Base-by-base conservation (phyloP, 2,329 filamentous ascomycete species). In the Aureobasidium musti region DNA sequence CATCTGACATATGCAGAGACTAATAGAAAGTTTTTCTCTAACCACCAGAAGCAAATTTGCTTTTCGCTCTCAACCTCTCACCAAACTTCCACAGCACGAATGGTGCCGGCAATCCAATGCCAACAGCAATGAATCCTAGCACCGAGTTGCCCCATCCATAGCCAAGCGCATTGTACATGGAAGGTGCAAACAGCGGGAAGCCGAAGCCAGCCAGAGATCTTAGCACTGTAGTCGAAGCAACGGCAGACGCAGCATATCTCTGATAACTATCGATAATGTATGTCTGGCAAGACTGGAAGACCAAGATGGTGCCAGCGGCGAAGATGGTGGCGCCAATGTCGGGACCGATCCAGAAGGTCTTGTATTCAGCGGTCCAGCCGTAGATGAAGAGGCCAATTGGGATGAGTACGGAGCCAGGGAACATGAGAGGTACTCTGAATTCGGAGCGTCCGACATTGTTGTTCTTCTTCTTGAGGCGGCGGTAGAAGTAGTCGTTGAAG, bases 241-340 rank as follows among this genome's bases (percentile, higher is more conserved):
- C 81, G 0, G 82, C 83, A 63, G 76, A 79, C 0, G 82, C 82
- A 0, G 82, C 79, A 63, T 81, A 81, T 1, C 78, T 73, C 0
- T 80, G 80, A 68, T 80, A 83, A 0, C 79, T 77, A 64, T 89
- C 86, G 19, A 89, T 82, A 1, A 89, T 80, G 70, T 89, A 89
- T 3, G 85, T 86, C 60, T 87, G 84, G 50, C 85, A 82, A 37
- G 83, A 83, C 73, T 85, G 84, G 68, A 87, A 89, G 0, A 81
- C 79, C 0, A 84, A 78, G 54, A 87, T 83, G 63, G 85, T 81
- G 0, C 85, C 86, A 0, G 81, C 75, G 0, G 84, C 83, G 21
- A 87, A 83, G 3, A 86, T 78, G 0, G 79, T 77, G 1, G 84
- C 83, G 1, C 86, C 87, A 41, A 88, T 79, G 67, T 88, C 86